phyloP scores from a whole-genome alignment of 441 rosid species.

The Geranium incanum region DNA sequence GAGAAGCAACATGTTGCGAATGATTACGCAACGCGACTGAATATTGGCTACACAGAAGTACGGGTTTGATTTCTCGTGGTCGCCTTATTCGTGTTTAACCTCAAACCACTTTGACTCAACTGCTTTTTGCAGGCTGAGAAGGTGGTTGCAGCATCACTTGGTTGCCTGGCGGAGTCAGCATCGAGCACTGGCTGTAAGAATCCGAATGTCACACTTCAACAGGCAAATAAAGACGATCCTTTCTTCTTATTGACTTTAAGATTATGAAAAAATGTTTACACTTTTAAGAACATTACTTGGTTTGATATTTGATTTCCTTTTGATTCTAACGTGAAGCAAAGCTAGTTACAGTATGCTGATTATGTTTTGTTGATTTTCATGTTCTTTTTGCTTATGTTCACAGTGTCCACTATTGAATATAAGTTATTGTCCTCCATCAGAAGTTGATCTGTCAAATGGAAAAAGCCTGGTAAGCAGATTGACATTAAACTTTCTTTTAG shows the following conservation, averaged over 20 bases:
- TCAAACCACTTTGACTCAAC: constrained; percentile 10
- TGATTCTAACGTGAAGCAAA: background rate
- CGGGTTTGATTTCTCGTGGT: constrained; percentile 18
- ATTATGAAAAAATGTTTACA: background rate
- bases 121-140: constrained; percentile 65
- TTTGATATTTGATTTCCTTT: background rate
- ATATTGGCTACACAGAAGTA: constrained; percentile 86
- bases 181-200: constrained; percentile 29
- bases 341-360: constrained; percentile 11
- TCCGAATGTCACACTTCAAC: constrained; percentile 50
- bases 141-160: constrained; percentile 75
- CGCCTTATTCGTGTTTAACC: constrained; percentile 15
- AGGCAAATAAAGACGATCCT: constrained; percentile 41
- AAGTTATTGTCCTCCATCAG: constrained; percentile 89
- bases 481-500: constrained; percentile 12
- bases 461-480: constrained; percentile 61
- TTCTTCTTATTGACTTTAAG: background rate
- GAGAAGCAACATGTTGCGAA: constrained; percentile 92
- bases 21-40: constrained; percentile 86
- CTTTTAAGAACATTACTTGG: background rate
- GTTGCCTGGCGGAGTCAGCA: constrained; percentile 51
- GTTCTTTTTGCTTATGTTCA: constrained; percentile 13
- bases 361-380: background rate
- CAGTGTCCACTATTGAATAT: constrained; percentile 97
- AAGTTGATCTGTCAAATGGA: constrained; percentile 51